A percentile compares a stretch with the other conserved stretches of the same genome.
phyloP scores from a whole-genome alignment of 306 rosid genomes.

The Corylus heterophylla region DNA sequence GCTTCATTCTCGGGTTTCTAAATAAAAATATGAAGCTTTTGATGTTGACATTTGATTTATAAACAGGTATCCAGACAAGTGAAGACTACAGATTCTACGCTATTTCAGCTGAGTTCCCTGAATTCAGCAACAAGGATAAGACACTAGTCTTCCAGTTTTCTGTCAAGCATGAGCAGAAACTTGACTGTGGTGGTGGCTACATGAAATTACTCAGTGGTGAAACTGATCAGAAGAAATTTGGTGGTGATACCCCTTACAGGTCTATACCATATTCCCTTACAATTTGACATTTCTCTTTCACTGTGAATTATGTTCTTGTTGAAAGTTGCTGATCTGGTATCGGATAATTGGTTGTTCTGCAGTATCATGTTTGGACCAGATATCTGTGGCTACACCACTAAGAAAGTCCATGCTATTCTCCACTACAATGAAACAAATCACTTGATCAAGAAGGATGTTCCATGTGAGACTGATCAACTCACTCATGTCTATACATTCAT shows the following conservation, averaged over 20 bases:
- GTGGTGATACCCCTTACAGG: constrained; percentile 99
- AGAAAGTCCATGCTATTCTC: constrained; percentile 96
- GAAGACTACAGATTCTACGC: constrained; percentile 96
- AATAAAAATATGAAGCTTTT: neutral
- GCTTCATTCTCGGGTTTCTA: neutral
- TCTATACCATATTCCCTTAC: constrained; percentile 24
- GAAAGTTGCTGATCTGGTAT: constrained; percentile 21
- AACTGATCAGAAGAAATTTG: constrained; percentile 95
- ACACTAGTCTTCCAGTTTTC: constrained; percentile 88
- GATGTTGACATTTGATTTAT: constrained; percentile 21
- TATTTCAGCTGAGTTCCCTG: constrained; percentile 94
- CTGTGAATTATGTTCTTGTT: neutral
- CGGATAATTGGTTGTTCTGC: constrained; percentile 30
- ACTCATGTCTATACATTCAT: constrained; percentile 88
- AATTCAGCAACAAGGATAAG: constrained; percentile 90
- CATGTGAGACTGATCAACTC: constrained; percentile 98
- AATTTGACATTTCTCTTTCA: neutral
- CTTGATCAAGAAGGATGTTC: constrained; percentile 97
- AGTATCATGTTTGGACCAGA: constrained; percentile 99
- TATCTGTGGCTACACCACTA: constrained; percentile 97
- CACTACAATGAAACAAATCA: constrained; percentile 76
- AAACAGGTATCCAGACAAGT: constrained; percentile 90
- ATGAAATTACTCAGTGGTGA: constrained; percentile 88
- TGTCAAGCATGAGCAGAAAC: constrained; percentile 98
- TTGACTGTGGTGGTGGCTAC: constrained; percentile 99